These are phyloP conservation scores for Andrographis paniculata DNA, from an alignment of 305 asterid genomes.

Conservation along the genomic window DNA sequence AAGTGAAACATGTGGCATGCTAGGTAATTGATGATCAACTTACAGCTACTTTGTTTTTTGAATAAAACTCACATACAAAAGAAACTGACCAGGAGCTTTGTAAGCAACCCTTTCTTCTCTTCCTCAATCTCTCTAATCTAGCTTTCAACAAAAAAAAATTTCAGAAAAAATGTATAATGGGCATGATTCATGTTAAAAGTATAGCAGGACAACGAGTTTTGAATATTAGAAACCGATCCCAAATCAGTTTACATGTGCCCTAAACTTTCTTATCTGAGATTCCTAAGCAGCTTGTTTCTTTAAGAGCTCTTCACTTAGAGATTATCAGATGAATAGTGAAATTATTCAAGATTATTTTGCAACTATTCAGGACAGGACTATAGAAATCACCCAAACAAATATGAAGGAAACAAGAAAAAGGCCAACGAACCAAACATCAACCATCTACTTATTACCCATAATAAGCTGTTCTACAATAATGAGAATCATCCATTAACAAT, in stretches of 20 bases:
- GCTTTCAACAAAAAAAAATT: no score
- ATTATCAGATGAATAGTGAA: constrained; percentile 13
- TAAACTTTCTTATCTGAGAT: constrained; percentile 62
- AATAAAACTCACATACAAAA: no score
- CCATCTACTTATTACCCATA: no score
- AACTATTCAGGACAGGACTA: no score
- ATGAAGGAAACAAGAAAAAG: not conserved
- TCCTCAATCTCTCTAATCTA: constrained; percentile 90
- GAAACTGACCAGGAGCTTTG: constrained; percentile 60
- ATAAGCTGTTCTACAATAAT: no score
- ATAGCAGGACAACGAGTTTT: not conserved
- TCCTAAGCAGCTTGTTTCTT: constrained; percentile 91
- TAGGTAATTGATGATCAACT: no score
- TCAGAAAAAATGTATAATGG: no score
- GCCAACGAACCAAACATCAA: no score
- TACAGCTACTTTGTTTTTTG: no score
- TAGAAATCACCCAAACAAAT: no score
- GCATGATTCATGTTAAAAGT: constrained; percentile 18
- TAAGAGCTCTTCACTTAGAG: constrained; percentile 72
- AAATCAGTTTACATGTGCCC: constrained; percentile 61
- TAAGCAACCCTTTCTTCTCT: constrained; percentile 71
- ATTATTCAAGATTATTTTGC: not conserved
- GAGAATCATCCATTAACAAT: no score
- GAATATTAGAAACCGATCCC: constrained; percentile 11
- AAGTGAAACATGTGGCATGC: no score